Conservation (phyloP, 2,329 filamentous ascomycete species). For the Venturia pyrina region DNA sequence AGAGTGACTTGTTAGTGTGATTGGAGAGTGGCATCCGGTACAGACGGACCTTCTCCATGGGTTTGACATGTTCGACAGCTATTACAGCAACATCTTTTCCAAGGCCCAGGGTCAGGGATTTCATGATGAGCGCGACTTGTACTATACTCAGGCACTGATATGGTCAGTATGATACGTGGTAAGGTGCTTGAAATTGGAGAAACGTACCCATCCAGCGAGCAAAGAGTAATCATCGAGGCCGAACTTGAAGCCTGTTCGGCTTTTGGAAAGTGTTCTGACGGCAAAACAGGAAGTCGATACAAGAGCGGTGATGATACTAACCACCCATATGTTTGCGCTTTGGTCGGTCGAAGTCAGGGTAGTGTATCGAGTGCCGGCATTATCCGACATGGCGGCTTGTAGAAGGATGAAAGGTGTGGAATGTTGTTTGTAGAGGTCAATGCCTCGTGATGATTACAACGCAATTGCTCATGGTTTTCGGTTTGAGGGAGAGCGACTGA, state of each 20-base stretch:
- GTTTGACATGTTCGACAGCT: background rate
- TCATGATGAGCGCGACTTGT: background rate
- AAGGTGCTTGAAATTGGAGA: background rate
- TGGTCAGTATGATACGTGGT: background rate
- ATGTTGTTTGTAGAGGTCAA: background rate
- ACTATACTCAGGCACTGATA: slow-evolving; percentile 7
- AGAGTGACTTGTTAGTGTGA: background rate
- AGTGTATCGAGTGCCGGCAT: slow-evolving; percentile 8
- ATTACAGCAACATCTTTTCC: slow-evolving; percentile 4
- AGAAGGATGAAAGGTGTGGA: background rate
- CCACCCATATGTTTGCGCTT: slow-evolving; percentile 11
- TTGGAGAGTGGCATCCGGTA: background rate
- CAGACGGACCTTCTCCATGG: background rate
- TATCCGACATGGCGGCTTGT: slow-evolving; percentile 3
- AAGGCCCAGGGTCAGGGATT: slow-evolving; percentile 6
- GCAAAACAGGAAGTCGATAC: slow-evolving; percentile 2
- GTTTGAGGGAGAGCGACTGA: background rate
- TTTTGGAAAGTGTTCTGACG: background rate
- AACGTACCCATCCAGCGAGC: background rate
- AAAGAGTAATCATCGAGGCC: slow-evolving; percentile 7
- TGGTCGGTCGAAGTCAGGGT: slow-evolving; percentile 7
- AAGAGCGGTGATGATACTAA: slow-evolving; percentile 1
- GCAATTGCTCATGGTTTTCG: background rate
- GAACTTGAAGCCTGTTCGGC: background rate
- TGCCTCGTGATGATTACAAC: background rate